These are phyloP conservation scores for Trametes meyenii DNA, from an alignment of 768 basidiomycete species.

Conservation along the genomic window DNA sequence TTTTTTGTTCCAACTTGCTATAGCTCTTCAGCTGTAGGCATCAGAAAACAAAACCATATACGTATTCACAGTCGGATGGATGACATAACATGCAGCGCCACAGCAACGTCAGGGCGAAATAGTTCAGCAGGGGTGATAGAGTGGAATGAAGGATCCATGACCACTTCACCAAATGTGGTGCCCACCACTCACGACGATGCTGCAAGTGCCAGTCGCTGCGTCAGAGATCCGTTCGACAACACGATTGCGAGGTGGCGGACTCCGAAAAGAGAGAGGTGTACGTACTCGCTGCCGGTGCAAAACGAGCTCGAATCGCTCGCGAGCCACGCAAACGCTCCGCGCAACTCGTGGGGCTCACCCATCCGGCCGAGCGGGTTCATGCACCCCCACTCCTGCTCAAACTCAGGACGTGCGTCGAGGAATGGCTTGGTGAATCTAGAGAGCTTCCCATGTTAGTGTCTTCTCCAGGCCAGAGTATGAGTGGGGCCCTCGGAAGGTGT, in stretches of 20 bases:
- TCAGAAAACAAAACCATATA: too few species aligned
- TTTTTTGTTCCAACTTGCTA: too few species aligned
- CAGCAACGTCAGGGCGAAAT: neutral
- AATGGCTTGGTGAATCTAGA: conserved; percentile 68
- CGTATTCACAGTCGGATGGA: too few species aligned
- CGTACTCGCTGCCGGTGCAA: conserved; percentile 80
- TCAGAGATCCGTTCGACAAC: too few species aligned
- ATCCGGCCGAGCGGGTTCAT: conserved; percentile 62
- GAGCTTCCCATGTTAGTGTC: too few species aligned
- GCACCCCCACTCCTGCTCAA: conserved; percentile 60
- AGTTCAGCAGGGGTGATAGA: neutral
- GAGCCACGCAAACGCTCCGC: conserved; percentile 65
- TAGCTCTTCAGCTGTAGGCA: too few species aligned
- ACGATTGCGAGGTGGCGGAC: too few species aligned
- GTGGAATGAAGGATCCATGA: neutral
- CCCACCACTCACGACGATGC: conserved; percentile 63
- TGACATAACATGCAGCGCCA: neutral
- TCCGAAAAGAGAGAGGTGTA: neutral
- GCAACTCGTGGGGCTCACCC: conserved; percentile 66
- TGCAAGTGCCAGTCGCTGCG: conserved; percentile 27
- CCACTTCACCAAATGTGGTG: conserved; percentile 34
- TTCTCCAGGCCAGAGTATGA: too few species aligned
- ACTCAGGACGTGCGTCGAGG: conserved; percentile 59
- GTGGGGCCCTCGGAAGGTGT: neutral
- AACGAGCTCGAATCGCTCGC: conserved; percentile 49